phyloP scores from a whole-genome alignment of 306 rosid species.

The Ormosia emarginata region DNA sequence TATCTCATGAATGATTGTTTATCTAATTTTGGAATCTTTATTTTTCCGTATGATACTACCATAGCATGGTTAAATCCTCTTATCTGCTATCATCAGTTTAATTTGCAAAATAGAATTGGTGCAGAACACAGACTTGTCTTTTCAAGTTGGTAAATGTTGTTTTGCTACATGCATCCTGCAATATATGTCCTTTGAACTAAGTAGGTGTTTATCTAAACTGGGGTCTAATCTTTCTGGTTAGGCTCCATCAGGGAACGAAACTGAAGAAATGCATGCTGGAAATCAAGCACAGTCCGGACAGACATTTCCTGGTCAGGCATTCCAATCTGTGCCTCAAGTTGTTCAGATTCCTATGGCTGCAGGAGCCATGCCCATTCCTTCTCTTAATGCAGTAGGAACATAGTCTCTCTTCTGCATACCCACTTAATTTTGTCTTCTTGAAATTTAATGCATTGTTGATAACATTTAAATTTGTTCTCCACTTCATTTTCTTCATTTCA shows the following conservation, averaged over 20 bases:
- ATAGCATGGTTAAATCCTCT: not conserved
- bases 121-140: slow-evolving; percentile 2
- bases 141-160: not conserved
- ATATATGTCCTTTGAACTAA: slow-evolving; percentile 14
- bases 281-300: slow-evolving; percentile 66
- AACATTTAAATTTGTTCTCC: not conserved
- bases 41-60: not conserved
- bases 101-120: slow-evolving; percentile 6
- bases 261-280: slow-evolving; percentile 35
- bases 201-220: slow-evolving; percentile 6
- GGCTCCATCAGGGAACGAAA: slow-evolving; percentile 61
- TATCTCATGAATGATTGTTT: not conserved
- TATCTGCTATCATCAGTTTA: slow-evolving; percentile 3
- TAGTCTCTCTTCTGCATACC: not conserved
- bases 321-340: slow-evolving; percentile 64
- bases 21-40: not conserved
- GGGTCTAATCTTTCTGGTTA: slow-evolving; percentile 42
- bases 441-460: not conserved
- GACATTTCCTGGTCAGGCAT: slow-evolving; percentile 56
- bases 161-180: not conserved
- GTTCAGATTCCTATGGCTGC: slow-evolving; percentile 69
- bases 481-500: slow-evolving; percentile 32
- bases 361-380: slow-evolving; percentile 66
- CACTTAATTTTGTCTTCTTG: not conserved
- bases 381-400: slow-evolving; percentile 57